These are phyloP conservation scores for Ambrosia trifida DNA, from an alignment of 129 eudicot species.

Conservation along the genomic window DNA sequence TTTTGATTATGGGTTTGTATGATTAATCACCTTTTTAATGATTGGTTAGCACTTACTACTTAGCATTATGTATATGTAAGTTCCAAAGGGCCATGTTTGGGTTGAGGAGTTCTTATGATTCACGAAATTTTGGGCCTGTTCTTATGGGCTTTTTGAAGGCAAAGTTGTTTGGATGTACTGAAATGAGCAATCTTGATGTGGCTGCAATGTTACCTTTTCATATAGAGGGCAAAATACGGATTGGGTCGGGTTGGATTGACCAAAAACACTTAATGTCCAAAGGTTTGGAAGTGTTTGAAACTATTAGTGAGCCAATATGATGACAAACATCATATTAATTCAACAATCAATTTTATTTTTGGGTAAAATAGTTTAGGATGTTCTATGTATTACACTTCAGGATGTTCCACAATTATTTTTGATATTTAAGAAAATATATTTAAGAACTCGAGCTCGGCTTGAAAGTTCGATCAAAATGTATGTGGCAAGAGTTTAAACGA, in stretches of 20 bases:
- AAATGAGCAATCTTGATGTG: background rate
- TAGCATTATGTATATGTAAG: constrained; percentile 34
- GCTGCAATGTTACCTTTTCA: background rate
- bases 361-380: background rate
- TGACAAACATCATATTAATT: background rate
- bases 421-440: background rate
- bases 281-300: background rate
- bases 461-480: too few species aligned
- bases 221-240: background rate
- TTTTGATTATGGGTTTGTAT: constrained; percentile 19
- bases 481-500: too few species aligned
- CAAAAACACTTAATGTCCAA: background rate
- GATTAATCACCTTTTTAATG: background rate
- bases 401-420: background rate
- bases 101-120: constrained; percentile 54
- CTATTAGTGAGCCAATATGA: background rate
- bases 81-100: constrained; percentile 74
- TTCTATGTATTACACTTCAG: too few species aligned
- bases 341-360: background rate
- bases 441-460: too few species aligned
- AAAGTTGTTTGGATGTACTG: constrained; percentile 45
- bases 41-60: background rate
- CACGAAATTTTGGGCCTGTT: constrained; percentile 69
- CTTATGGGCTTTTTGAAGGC: constrained; percentile 60
- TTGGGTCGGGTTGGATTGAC: background rate